phyloP scores from a whole-genome alignment of 495 filamentous ascomycete species.

The Usnea hakonensis region DNA sequence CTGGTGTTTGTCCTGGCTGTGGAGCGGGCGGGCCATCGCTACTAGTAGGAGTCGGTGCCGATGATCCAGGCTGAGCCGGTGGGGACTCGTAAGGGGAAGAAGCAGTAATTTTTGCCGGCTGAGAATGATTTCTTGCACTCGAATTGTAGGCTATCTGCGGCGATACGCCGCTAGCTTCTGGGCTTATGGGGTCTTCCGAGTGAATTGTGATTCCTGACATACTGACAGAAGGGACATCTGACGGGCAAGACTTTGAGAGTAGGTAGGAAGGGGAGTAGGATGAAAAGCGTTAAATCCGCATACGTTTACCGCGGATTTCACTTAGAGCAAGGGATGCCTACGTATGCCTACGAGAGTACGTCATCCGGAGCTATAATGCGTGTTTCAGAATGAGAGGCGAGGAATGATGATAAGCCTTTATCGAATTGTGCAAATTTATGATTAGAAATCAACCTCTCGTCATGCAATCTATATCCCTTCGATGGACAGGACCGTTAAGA shows the following conservation, averaged over 20 bases:
- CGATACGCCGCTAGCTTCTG: conserved; percentile 42
- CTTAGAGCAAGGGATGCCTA: not conserved
- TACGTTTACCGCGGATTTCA: not conserved
- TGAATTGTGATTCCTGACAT: conserved; percentile 56
- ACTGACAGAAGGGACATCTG: conserved; percentile 26
- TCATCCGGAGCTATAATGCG: not conserved
- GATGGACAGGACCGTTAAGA: conserved; percentile 8
- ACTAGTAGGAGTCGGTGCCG: conserved; percentile 17
- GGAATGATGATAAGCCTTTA: not conserved
- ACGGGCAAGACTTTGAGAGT: not conserved
- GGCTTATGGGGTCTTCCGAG: conserved; percentile 51
- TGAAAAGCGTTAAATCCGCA: no score
- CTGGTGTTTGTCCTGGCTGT: conserved; percentile 51
- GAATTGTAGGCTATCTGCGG: conserved; percentile 40
- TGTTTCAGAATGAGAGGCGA: not conserved
- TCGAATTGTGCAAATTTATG: not conserved
- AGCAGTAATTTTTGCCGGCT: conserved; percentile 27
- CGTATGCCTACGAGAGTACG: not conserved
- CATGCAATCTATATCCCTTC: conserved; percentile 19
- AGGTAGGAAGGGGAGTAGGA: no score
- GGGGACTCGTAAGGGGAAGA: conserved; percentile 9
- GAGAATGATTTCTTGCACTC: conserved; percentile 25
- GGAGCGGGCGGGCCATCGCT: conserved; percentile 38
- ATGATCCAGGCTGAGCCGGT: conserved; percentile 17
- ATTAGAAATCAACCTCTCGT: conserved; percentile 16